Percentiles rank a stretch among this genome's conserved stretches.
phyloP scores from a whole-genome alignment of 495 filamentous ascomycete genomes.

The Xylaria castorea region DNA sequence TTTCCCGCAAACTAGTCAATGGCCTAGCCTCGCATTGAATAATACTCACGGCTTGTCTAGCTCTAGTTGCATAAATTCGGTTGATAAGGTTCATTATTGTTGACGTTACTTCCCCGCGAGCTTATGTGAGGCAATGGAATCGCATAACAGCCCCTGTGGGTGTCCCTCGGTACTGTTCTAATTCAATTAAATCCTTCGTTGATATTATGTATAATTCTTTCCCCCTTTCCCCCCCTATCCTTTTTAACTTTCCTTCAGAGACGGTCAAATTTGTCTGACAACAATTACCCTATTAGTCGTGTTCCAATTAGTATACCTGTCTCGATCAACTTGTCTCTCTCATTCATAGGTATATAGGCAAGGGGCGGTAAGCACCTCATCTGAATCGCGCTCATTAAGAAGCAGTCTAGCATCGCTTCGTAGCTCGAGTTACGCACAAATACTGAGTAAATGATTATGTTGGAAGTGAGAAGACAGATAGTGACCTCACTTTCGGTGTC shows the following conservation, averaged over 20 bases:
- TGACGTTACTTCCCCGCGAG: background rate
- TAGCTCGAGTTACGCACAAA: background rate
- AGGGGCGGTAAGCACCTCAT: background rate
- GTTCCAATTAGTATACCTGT: background rate
- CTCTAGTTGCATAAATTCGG: background rate
- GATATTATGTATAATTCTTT: background rate
- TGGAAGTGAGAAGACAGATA: background rate
- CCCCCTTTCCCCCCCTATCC: background rate
- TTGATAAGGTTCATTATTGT: background rate
- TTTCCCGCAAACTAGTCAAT: too few relatives aligned
- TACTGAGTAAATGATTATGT: background rate
- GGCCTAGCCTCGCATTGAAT: background rate
- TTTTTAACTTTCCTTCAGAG: background rate
- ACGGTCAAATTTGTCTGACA: background rate
- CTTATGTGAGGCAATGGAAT: background rate
- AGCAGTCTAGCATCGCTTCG: background rate
- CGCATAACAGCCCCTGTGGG: background rate
- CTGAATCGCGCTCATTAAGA: background rate
- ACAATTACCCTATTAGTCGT: background rate
- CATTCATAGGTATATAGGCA: background rate
- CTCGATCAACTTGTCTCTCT: background rate
- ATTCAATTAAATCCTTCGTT: background rate
- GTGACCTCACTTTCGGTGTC: background rate
- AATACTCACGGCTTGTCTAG: background rate
- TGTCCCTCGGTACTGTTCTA: background rate